Evolutionary conservation across 2,329 filamentous ascomycete genomes (phyloP), one percentile per base, ranked within the genome.

Genomic region (Dactylellina parvicollis): DNA sequence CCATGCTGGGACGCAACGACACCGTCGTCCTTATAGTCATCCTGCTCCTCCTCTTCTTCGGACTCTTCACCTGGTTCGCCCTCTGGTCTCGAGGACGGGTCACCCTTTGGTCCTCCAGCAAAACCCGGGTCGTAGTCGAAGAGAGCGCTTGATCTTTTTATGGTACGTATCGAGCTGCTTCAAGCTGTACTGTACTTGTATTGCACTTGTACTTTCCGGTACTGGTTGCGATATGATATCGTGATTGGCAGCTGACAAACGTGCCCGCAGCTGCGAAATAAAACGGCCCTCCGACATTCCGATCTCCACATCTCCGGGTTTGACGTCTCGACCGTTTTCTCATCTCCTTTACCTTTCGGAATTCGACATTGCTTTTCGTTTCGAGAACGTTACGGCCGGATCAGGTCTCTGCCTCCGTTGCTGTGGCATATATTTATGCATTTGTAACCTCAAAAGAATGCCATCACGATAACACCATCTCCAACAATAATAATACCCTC

Each of bases 1-100:
- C 4, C 5, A 73, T 73, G 69, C 46, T 73, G 2, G 60, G 60
- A 36, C 60, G 60, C 32, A 73, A 61, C 69, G 69, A 73, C 28
- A 66, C 69, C 1, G 60, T 73, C 38, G 69, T 73, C 49, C 42
- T 73, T n/a, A 24, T 73, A 36, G 60, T 73, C 54, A 55, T 73
- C 52, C 69, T 73, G 9, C 60, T 73, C 14, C 69, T 73, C n/a
- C 22, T 73, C 26, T 66, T 73, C 38, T 73, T 65, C 30, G 54
- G 30, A 7, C 20, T 28, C 16, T 54, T 61, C 34, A 55, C 69
- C 34, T 66, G 60, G 69, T 55, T 65, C 5, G 22, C 52, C n/a
- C 38, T 73, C 60, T 66, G 69, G 60, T 22, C 44, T 24, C 47
- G 40, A 34, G 34, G 54, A 22, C 49, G 14, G 42, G 22, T 3